A percentile compares a stretch with the other conserved stretches of the same genome.
These are phyloP conservation scores for Tulasnella sp. DNA, from an alignment of 768 basidiomycete genomes.

Conservation along the genomic window DNA sequence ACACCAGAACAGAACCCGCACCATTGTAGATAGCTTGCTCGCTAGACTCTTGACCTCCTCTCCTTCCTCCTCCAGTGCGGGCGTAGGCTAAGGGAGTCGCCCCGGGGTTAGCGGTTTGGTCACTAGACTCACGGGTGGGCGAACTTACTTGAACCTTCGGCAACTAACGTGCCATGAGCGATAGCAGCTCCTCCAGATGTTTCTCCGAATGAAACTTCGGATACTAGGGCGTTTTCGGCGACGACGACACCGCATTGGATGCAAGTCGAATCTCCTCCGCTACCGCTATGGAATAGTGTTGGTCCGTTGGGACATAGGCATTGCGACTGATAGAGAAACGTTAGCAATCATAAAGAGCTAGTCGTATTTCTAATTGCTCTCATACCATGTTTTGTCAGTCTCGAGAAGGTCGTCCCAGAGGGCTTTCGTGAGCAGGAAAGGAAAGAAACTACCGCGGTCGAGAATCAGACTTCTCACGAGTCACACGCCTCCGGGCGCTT, in stretches of 20 bases:
- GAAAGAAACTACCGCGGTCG: not conserved
- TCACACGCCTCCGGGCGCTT: not conserved
- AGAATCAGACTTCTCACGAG: not conserved
- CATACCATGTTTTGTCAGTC: not conserved
- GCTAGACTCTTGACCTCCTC: constrained; percentile 67
- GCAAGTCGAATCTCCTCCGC: constrained; percentile 79
- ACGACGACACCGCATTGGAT: constrained; percentile 79
- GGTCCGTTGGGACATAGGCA: constrained; percentile 12
- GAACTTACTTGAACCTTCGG: constrained; percentile 75
- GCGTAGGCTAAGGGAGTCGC: constrained; percentile 48
- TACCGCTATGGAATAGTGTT: constrained; percentile 40
- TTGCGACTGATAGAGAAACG: not conserved
- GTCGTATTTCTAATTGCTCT: not conserved
- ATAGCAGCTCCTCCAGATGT: constrained; percentile 84
- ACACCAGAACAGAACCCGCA: constrained; percentile 26
- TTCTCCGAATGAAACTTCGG: constrained; percentile 94
- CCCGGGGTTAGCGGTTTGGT: not conserved
- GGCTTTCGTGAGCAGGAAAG: not conserved
- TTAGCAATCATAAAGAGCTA: not conserved
- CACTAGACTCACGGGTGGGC: not conserved
- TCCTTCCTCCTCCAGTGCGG: constrained; percentile 68
- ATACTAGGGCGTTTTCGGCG: constrained; percentile 88
- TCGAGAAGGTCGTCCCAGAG: not conserved
- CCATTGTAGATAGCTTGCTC: constrained; percentile 90
- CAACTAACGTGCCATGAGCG: constrained; percentile 90